phyloP scores from a whole-genome alignment of 352 stramenopile genomes.

The Phytophthora sansomeana region DNA sequence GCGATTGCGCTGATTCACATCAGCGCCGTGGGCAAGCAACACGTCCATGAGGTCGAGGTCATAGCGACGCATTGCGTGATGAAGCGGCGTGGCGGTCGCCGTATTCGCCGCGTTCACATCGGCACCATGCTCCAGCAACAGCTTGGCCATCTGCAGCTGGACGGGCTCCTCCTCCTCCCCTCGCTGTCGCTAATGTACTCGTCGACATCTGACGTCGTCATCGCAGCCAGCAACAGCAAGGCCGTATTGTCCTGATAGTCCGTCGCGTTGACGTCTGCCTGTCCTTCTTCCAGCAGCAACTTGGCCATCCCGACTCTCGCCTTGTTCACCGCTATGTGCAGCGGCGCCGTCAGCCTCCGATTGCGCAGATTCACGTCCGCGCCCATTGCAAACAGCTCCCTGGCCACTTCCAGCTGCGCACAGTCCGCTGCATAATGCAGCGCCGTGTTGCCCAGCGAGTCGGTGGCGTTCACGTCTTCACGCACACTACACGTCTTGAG shows the following conservation, averaged over 20 bases:
- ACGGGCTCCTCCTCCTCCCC: conserved; percentile 26
- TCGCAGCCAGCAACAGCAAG: conserved; percentile 30
- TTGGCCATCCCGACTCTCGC: conserved; percentile 29
- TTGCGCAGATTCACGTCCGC: conserved; percentile 38
- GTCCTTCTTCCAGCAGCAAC: conserved; percentile 36
- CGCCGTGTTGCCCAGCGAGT: conserved; percentile 43
- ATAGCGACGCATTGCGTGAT: conserved; percentile 43
- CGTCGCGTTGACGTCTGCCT: conserved; percentile 30
- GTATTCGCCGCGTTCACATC: conserved; percentile 39
- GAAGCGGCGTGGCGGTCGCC: conserved; percentile 28
- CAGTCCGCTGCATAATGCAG: conserved; percentile 44
- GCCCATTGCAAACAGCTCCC: conserved; percentile 26
- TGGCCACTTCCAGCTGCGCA: conserved; percentile 18
- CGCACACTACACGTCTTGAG: conserved; percentile 22
- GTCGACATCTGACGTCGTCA: conserved; percentile 41
- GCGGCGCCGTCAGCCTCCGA: conserved; percentile 17
- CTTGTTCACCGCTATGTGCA: conserved; percentile 43
- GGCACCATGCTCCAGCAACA: conserved; percentile 37
- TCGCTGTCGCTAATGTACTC: conserved; percentile 33
- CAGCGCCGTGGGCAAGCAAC: conserved; percentile 35
- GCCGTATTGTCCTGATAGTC: conserved; percentile 43
- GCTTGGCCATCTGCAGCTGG: conserved; percentile 31
- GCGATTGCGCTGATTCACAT: conserved; percentile 39
- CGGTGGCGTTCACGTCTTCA: conserved; percentile 34
- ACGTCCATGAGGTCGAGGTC: conserved; percentile 43